Evolutionary conservation across 192 early-diverging fungal genomes (phyloP).

Genomic region (Neocallimastix lanati): DNA sequence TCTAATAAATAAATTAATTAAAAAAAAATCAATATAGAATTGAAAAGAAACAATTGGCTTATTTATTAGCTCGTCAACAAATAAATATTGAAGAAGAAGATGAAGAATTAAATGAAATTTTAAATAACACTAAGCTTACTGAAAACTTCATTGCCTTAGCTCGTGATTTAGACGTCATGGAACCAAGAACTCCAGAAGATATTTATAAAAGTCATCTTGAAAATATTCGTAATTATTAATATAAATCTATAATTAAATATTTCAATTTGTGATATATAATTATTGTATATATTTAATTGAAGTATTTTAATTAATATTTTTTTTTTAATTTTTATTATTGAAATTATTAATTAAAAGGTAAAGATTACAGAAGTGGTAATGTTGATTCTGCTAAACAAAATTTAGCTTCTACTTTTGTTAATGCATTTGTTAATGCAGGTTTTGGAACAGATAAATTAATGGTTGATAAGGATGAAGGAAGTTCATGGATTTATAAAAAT

Average conservation of each 20-base stretch:
- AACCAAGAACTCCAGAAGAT: constrained; percentile 90
- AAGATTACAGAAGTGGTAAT: constrained; percentile 31
- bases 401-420: constrained; percentile 92
- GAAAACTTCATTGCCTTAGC: constrained; percentile 78
- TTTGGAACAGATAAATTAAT: constrained; percentile 90
- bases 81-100: constrained; percentile 61
- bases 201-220: constrained; percentile 96
- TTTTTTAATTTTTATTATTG: no score
- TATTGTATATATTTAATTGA: no score
- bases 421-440: constrained; percentile 95
- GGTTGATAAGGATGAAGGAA: constrained; percentile 26
- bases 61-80: constrained; percentile 77
- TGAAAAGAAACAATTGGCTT: constrained; percentile 90
- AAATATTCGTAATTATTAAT: constrained; percentile 64
- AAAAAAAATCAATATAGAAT: no score
- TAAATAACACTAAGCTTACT: constrained; percentile 74
- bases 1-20: no score
- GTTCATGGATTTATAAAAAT: constrained; percentile 91
- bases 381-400: constrained; percentile 92
- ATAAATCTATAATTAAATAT: no score
- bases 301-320: no score
- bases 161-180: constrained; percentile 81
- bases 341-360: constrained; percentile 18
- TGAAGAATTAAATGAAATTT: constrained; percentile 53
- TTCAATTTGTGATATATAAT: no score